A percentile compares a stretch with the other conserved stretches of the same genome.
These are phyloP conservation scores for Micromonas commoda DNA, from an alignment of 139 green algal genomes.

Conservation along the genomic window DNA sequence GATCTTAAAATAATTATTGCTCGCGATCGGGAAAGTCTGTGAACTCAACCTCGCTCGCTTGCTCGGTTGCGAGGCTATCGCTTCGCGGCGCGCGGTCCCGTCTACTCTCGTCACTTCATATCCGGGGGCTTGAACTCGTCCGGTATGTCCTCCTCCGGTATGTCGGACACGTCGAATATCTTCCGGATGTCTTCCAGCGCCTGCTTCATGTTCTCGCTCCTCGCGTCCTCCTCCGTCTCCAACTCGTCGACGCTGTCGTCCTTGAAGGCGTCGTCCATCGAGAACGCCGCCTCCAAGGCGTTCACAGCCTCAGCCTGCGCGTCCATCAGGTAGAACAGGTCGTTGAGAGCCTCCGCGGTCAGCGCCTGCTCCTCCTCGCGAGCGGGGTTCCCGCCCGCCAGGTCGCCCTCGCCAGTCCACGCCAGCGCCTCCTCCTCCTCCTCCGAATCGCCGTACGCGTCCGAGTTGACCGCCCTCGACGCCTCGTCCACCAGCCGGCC, in stretches of 20 bases:
- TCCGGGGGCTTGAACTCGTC: no score
- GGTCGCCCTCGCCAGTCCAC: background rate
- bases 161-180: background rate
- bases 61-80: no score
- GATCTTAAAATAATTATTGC: no score
- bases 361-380: background rate
- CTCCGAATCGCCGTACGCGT: background rate
- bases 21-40: no score
- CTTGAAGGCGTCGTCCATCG: background rate
- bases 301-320: background rate
- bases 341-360: background rate
- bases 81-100: no score
- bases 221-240: background rate
- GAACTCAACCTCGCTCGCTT: no score
- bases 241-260: background rate
- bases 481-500: no score
- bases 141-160: background rate
- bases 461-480: background rate
- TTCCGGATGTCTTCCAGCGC: background rate
- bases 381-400: no score
- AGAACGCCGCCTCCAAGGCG: background rate
- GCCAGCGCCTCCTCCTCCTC: background rate
- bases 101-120: no score
- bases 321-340: slow-evolving; percentile 19
- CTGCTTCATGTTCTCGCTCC: background rate